phyloP scores from a whole-genome alignment of 176 grass and related monocot species.

The Secale cereale region DNA sequence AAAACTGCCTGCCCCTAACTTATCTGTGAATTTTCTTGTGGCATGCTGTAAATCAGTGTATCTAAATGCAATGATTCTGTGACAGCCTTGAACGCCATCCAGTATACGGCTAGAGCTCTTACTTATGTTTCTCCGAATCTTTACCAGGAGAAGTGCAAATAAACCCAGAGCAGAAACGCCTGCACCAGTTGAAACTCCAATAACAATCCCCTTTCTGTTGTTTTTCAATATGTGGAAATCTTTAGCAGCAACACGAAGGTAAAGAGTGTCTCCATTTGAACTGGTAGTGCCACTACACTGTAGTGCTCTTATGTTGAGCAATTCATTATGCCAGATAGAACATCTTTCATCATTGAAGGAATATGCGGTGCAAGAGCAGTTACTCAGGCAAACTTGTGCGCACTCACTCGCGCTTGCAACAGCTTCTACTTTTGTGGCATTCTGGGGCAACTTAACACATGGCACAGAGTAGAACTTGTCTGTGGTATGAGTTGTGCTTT shows the following conservation, averaged over 20 bases:
- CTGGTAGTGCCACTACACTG: background rate
- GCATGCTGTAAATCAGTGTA: slow-evolving; percentile 26
- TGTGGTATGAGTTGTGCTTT: background rate
- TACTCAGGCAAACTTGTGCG: slow-evolving; percentile 26
- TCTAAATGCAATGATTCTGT: background rate
- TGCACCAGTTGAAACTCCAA: background rate
- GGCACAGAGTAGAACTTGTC: slow-evolving; percentile 45
- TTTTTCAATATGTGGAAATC: slow-evolving; percentile 17
- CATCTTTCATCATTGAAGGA: slow-evolving; percentile 18
- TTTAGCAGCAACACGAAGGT: slow-evolving; percentile 47
- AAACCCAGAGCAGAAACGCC: background rate
- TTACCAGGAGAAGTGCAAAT: background rate
- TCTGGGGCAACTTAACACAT: slow-evolving; percentile 1
- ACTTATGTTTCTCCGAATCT: background rate
- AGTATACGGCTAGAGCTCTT: background rate
- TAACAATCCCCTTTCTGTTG: background rate
- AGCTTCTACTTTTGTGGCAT: background rate
- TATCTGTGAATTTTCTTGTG: slow-evolving; percentile 41
- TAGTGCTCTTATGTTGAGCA: slow-evolving; percentile 31
- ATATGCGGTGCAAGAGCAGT: slow-evolving; percentile 52
- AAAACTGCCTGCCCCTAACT: slow-evolving; percentile 40
- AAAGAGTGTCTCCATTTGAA: slow-evolving; percentile 17
- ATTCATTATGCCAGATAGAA: slow-evolving; percentile 25
- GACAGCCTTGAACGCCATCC: background rate
- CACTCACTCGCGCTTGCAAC: slow-evolving; percentile 19